Conservation (phyloP, 2,329 filamentous ascomycete species). For the Zymoseptoria passerinii region DNA sequence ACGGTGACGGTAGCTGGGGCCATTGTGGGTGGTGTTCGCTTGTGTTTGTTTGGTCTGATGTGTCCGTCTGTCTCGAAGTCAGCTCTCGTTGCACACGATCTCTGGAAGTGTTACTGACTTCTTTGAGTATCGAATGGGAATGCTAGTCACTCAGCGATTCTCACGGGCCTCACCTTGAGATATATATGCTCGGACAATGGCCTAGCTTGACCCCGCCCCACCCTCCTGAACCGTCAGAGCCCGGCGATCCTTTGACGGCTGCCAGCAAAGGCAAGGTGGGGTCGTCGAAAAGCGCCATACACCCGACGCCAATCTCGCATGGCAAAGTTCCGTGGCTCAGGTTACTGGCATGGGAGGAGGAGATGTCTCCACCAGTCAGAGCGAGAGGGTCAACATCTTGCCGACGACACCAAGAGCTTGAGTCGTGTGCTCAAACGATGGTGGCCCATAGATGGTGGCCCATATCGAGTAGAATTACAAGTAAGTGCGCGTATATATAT, state of each 20-base stretch:
- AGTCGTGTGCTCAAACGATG: slow-evolving; percentile 6
- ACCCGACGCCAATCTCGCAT: background rate
- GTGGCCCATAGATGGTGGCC: no score
- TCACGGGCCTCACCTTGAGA: background rate
- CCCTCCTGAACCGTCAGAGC: background rate
- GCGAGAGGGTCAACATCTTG: background rate
- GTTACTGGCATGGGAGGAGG: background rate
- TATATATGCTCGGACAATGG: background rate
- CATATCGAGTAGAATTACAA: no score
- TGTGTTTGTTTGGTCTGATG: slow-evolving; percentile 3
- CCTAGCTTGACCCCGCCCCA: background rate
- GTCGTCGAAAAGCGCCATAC: background rate
- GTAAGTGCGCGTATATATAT: no score
- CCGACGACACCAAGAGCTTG: slow-evolving; percentile 4
- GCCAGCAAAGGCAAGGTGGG: background rate
- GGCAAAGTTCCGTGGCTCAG: background rate
- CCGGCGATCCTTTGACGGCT: background rate
- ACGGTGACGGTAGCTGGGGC: slow-evolving; percentile 23
- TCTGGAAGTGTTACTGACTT: background rate
- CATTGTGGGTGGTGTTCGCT: slow-evolving; percentile 4
- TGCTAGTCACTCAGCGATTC: background rate
- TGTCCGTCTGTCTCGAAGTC: background rate
- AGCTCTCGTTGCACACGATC: background rate
- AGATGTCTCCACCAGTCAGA: background rate
- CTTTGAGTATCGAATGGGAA: background rate